A percentile compares a stretch with the other conserved stretches of the same genome.
These are phyloP conservation scores for Ottelia alismoides DNA, from an alignment of 106 monocot genomes.

Conservation along the genomic window DNA sequence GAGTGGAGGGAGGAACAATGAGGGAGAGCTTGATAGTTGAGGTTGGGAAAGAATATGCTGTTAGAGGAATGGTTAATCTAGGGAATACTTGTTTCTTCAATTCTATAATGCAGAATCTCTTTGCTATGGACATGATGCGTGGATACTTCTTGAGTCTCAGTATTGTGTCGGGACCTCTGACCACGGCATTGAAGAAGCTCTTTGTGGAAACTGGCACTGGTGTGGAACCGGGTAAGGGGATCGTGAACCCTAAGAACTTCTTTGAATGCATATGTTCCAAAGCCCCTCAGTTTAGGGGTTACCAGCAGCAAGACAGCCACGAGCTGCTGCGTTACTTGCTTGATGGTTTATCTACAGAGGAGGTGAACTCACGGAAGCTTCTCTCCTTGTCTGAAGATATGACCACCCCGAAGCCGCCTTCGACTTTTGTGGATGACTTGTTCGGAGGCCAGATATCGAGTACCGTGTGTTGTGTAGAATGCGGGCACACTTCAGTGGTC, in stretches of 20 bases:
- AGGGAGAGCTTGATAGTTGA: not conserved
- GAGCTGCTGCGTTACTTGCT: conserved; percentile 73
- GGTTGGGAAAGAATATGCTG: conserved; percentile 24
- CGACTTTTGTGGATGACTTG: conserved; percentile 52
- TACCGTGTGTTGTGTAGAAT: conserved; percentile 48
- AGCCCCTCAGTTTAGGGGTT: conserved; percentile 66
- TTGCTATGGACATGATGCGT: conserved; percentile 30
- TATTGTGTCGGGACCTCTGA: conserved; percentile 39
- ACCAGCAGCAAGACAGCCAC: conserved; percentile 87
- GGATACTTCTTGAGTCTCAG: conserved; percentile 29
- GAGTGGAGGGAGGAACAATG: not conserved
- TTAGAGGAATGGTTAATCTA: conserved; percentile 59
- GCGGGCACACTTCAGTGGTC: conserved; percentile 54
- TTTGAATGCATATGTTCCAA: conserved; percentile 52
- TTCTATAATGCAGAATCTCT: conserved; percentile 52
- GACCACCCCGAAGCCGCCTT: not conserved
- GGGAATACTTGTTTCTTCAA: conserved; percentile 78
- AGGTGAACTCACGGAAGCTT: conserved; percentile 30
- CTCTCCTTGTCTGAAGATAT: conserved; percentile 9
- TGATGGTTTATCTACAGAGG: conserved; percentile 53
- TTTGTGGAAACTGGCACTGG: conserved; percentile 38
- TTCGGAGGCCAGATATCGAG: conserved; percentile 70
- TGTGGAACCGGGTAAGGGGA: conserved; percentile 14
- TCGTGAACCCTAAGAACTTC: conserved; percentile 39
- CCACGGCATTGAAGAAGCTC: conserved; percentile 50